phyloP scores from a whole-genome alignment of 805 yeast genomes.

The Kodamaea fukazawae region DNA sequence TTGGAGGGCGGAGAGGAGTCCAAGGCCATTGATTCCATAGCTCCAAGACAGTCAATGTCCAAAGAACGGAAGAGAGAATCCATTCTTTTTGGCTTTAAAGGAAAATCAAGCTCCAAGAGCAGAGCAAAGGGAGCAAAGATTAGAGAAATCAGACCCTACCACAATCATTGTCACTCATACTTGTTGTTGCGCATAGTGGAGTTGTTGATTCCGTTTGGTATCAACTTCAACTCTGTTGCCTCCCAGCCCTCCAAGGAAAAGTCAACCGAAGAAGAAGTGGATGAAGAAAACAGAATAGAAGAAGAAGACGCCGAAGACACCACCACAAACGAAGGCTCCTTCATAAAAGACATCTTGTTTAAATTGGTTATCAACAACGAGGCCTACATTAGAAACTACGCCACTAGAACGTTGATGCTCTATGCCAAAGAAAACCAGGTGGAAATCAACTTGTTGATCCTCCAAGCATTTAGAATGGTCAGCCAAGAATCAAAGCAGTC shows the following conservation, averaged over 20 bases:
- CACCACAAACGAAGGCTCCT: conserved; percentile 18
- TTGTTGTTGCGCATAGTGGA: conserved; percentile 31
- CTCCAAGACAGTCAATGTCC: conserved; percentile 2
- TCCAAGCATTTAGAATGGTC: conserved; percentile 30
- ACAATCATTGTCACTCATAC: conserved; percentile 34
- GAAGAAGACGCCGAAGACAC: conserved; percentile 19
- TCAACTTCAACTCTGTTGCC: conserved; percentile 27
- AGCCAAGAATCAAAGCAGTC: conserved; percentile 24
- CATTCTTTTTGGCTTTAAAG: conserved; percentile 26
- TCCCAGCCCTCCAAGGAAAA: neutral
- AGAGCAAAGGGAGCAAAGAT: conserved; percentile 17
- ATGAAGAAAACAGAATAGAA: conserved; percentile 9
- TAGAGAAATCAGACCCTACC: conserved; percentile 25
- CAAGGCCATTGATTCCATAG: neutral
- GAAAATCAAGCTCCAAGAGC: conserved; percentile 16
- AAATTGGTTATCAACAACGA: conserved; percentile 32
- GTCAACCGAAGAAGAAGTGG: conserved; percentile 8
- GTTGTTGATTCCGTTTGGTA: conserved; percentile 34
- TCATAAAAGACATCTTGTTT: conserved; percentile 29
- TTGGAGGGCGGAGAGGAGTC: conserved; percentile 10
- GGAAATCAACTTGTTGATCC: conserved; percentile 35
- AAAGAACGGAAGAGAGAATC: conserved; percentile 22
- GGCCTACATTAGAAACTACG: conserved; percentile 34
- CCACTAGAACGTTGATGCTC: conserved; percentile 28
- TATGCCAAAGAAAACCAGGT: conserved; percentile 31